phyloP scores from a whole-genome alignment of 345 rosid genomes.

The Murraya paniculata region DNA sequence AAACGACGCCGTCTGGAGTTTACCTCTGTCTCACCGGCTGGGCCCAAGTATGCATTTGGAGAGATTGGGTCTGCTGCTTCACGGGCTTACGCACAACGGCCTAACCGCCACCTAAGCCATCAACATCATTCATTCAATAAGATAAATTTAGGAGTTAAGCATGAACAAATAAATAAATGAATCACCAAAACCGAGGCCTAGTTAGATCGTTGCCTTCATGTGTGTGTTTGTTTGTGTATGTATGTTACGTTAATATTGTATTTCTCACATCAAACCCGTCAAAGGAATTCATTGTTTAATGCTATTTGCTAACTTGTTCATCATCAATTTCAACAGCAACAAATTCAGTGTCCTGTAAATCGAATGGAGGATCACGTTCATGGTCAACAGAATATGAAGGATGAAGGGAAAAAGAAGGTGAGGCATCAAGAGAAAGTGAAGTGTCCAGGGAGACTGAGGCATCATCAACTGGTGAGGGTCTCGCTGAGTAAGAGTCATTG shows the following conservation, averaged over 20 bases:
- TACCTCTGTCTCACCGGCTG: background rate
- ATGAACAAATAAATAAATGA: background rate
- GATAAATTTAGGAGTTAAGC: background rate
- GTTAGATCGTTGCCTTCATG: background rate
- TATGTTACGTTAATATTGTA: no score
- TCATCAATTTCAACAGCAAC: constrained; percentile 17
- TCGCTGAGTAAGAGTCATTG: background rate
- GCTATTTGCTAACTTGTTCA: constrained; percentile 2
- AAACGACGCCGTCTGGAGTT: background rate
- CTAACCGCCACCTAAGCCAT: background rate
- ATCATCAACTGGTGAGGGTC: constrained; percentile 2
- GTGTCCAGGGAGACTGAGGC: constrained; percentile 3
- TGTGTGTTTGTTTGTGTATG: no score
- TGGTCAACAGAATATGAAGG: background rate
- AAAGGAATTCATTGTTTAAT: constrained; percentile 19
- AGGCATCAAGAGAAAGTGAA: constrained; percentile 17
- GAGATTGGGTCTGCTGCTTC: background rate
- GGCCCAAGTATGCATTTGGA: no score
- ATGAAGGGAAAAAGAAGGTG: constrained; percentile 36
- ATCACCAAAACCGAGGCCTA: background rate
- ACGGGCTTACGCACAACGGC: background rate
- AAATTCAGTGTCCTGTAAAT: background rate
- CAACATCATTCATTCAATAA: background rate
- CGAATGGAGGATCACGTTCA: constrained; percentile 1
- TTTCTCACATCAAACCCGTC: constrained; percentile 26